Conservation (phyloP, 108 stramenopile genomes). For the Poteriospumella lacustris region DNA sequence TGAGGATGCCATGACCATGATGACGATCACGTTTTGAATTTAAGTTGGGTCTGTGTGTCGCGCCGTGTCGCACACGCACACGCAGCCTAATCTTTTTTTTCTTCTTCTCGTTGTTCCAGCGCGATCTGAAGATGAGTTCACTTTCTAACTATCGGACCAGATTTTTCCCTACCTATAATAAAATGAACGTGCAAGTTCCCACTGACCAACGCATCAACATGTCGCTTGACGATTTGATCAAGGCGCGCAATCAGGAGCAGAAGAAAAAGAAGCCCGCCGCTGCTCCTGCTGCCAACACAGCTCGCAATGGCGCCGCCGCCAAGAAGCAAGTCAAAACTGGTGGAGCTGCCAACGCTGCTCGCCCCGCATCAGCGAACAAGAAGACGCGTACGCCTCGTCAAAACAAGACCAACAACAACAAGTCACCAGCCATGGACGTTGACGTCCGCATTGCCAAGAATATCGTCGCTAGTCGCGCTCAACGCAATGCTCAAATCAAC, state of each 20-base stretch:
- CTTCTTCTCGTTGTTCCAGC: no score
- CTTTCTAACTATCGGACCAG: no score
- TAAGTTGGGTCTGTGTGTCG: no score
- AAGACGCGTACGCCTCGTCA: background rate
- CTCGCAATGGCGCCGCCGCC: background rate
- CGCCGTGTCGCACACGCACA: no score
- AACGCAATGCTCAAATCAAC: background rate
- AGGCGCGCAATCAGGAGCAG: background rate
- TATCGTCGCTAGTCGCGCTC: background rate
- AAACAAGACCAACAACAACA: background rate
- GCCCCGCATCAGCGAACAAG: background rate
- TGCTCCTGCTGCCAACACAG: background rate
- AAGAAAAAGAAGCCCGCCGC: no score
- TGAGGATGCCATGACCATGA: no score
- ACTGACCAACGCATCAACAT: background rate
- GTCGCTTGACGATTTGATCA: background rate
- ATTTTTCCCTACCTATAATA: no score
- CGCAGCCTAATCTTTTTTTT: no score
- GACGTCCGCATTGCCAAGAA: background rate
- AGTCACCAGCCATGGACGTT: background rate
- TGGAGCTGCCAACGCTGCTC: background rate
- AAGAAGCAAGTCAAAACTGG: no score
- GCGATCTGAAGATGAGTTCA: no score
- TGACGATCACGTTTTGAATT: no score
- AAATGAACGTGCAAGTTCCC: background rate